Evolutionary conservation across 371 early-diverging fungal genomes (phyloP), one percentile per base, ranked within the genome.

Genomic region (Rhizopus arrhizus): DNA sequence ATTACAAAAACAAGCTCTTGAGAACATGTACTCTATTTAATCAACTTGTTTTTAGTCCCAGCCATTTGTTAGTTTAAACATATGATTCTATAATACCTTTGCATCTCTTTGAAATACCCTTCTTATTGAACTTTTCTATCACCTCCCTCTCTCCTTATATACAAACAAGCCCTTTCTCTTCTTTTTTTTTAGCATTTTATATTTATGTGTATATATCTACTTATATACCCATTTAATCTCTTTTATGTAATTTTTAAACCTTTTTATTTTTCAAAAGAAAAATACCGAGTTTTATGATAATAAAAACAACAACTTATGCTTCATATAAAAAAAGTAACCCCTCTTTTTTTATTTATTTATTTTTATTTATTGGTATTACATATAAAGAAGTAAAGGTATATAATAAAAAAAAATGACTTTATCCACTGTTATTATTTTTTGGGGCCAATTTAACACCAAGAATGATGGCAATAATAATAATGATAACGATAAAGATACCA

Each of bases 1-100:
- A 32, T 58, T 79, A 55, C 80, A 79, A 60, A 79, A 77, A 56
- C 80, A 79, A 63, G 77, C 77, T 42, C 62, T 79, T 66, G 80
- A 76, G 45, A 76, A 74, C 62, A 79, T 79, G 74, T 76, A 79
- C 56, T 64, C 73, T 51, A 71, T 78, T 11, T 45, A 45, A 45
- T 15, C 13, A 4, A n/a, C 13, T 38, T 38, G 40, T 13, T 13
- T 22, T 22, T 0, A 22, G 22, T 22, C 22, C 22, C 22, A 22
- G 22, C 22, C 22, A 22, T 22, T 22, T 22, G 22, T 22, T 22
- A 22, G 22, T 22, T 22, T 22, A 22, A 22, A 38, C 40, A 45
- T 35, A 9, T 31, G 34, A 43, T 8, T 32, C 22, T 36, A 46
- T 47, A 22, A 31, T 34, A 33, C 38, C 32, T 42, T 66, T 53